phyloP scores from a whole-genome alignment of 129 eudicot genomes.

The Pulicaria dysenterica region DNA sequence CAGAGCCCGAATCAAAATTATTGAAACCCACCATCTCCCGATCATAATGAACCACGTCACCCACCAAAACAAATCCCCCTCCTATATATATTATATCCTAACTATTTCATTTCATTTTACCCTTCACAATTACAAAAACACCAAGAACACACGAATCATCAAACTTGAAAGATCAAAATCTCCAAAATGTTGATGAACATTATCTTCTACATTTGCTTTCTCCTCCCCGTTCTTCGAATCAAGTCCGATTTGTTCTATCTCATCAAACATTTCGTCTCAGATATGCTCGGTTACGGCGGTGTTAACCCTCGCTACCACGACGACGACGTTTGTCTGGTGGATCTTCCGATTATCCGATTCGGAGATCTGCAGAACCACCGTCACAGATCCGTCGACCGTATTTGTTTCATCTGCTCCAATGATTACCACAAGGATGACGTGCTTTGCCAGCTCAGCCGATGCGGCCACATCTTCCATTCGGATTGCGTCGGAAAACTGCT shows the following conservation, averaged over 20 bases:
- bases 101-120: too few relatives aligned
- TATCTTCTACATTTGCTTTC: constrained; percentile 19
- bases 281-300: constrained; percentile 19
- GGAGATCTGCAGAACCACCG: constrained; percentile 18
- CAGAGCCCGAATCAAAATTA: not conserved
- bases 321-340: constrained; percentile 11
- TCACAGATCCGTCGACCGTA: constrained; percentile 21
- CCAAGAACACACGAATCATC: not conserved
- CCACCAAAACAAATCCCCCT: too few relatives aligned
- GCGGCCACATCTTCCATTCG: constrained; percentile 27
- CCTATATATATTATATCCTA: too few relatives aligned
- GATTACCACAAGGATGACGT: constrained; percentile 25
- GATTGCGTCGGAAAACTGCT: constrained; percentile 30
- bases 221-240: constrained; percentile 24
- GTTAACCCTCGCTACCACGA: constrained; percentile 2
- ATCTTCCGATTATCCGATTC: constrained; percentile 26
- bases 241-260: constrained; percentile 21
- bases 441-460: constrained; percentile 32
- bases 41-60: too few relatives aligned
- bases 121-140: too few relatives aligned
- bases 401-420: constrained; percentile 23
- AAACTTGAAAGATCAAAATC: not conserved
- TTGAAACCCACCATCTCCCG: too few relatives aligned
- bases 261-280: not conserved
- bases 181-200: constrained; percentile 12